Percentiles rank a stretch among this genome's conserved stretches.
Evolutionary conservation across 2,329 filamentous ascomycete genomes (phyloP).

Genomic region (Aureobasidium leucospermi): DNA sequence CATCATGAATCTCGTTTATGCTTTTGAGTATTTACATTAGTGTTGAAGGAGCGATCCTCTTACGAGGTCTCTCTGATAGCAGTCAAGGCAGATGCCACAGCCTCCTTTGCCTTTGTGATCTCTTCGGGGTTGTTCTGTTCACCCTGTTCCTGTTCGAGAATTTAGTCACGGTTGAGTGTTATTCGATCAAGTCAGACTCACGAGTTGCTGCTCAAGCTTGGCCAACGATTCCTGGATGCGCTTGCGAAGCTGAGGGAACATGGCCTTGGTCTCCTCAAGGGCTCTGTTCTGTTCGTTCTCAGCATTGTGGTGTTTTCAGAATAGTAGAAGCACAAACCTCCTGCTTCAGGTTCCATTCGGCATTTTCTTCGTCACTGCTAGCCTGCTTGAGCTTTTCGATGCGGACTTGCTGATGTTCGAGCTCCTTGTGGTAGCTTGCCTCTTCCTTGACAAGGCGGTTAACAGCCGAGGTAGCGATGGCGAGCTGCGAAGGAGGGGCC

Average conservation of each 20-base stretch:
- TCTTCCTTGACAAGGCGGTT: conserved; percentile 87
- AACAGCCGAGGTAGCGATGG: conserved; percentile 73
- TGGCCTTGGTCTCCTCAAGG: conserved; percentile 77
- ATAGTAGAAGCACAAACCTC: conserved; percentile 53
- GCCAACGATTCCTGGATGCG: conserved; percentile 65
- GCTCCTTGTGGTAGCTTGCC: conserved; percentile 80
- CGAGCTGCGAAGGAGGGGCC: conserved; percentile 67
- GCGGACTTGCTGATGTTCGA: conserved; percentile 64
- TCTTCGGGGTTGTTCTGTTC: conserved; percentile 34
- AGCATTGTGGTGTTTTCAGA: neutral
- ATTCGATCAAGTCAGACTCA: conserved; percentile 29
- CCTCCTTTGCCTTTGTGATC: conserved; percentile 39
- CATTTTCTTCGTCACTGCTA: conserved; percentile 59
- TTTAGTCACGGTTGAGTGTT: conserved; percentile 15
- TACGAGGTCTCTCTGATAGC: conserved; percentile 32
- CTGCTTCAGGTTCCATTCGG: conserved; percentile 72
- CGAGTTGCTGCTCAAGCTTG: conserved; percentile 70
- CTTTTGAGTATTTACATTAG: conserved; percentile 5
- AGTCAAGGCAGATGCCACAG: conserved; percentile 33
- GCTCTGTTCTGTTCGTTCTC: conserved; percentile 58
- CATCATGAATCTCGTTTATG: neutral
- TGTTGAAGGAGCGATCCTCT: neutral
- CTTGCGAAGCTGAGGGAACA: conserved; percentile 64
- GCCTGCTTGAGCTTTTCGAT: conserved; percentile 57
- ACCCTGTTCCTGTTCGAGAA: conserved; percentile 30